Base-by-base conservation (phyloP, 2,329 filamentous ascomycete species). In the Ophiobolus disseminans region DNA sequence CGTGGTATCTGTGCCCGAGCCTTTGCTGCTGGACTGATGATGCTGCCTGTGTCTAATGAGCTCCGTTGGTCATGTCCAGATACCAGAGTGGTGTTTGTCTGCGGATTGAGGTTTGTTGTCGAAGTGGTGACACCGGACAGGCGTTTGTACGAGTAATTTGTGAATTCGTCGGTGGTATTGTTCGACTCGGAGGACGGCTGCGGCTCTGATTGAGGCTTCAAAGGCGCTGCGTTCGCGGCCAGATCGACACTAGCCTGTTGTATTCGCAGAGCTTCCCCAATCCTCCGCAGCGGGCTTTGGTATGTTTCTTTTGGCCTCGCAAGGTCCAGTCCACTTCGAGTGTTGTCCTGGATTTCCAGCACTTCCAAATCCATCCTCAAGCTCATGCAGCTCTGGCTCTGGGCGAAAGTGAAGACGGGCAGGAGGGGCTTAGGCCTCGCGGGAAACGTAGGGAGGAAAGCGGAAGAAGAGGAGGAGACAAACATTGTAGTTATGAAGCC, bases 401-500 rank as follows among this genome's bases (percentile, higher is more conserved):
- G 67, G 58, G 74, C 70, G 56, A 75, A 72, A 59, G 72, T 73
- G 62, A 75, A 72, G 62, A 78, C 69, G 38, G 75, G 73, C 49
- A 74, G 73, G 60, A 79, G 65, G 45, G 74, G 66, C 55, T 55
- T 64, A 45, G 66, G 63, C 53, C 64, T 72, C 49, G 63, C 50
- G 54, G 55, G 64, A 62, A 65, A 70, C 50, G 49, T 49, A 56
- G 63, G 57, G 57, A 58, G 72, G 66, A 50, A 52, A 48, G 42
- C 73, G 40, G 57, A 53, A 52, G 57, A 53, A 52, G 66, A 58
- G 57, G 58, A 46, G 25, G 64, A 66, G 57, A 89, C 86, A 77
- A 80, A 90, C 87, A 90, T 89, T 73, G 89, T 91, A 62, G 87
- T 90, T 70, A 91, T 87, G 77, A 91, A 89, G 60, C 87, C 88